phyloP scores from a whole-genome alignment of 192 early-diverging fungal genomes.

The Cetraspora pellucida region DNA sequence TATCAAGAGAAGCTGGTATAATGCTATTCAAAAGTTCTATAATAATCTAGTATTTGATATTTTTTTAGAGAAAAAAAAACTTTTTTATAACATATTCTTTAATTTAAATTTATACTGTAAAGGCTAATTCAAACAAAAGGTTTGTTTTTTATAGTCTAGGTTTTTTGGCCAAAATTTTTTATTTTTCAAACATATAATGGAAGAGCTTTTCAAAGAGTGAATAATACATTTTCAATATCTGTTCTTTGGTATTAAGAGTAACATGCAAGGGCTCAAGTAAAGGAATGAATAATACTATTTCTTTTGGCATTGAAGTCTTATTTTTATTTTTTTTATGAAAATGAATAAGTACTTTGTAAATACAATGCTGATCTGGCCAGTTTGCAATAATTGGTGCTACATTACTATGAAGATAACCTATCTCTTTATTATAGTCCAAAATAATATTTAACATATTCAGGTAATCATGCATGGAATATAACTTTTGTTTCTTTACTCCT shows the following conservation, averaged over 20 bases:
- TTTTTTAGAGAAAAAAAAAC: background rate
- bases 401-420: background rate
- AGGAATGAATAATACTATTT: background rate
- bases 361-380: background rate
- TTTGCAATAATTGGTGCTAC: background rate
- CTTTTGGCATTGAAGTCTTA: background rate
- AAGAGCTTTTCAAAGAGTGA: background rate
- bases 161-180: background rate
- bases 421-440: background rate
- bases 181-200: background rate
- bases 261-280: background rate
- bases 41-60: background rate
- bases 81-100: conserved; percentile 1
- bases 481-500: background rate
- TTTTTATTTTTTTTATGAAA: background rate
- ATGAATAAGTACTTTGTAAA: background rate
- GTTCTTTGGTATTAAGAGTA: background rate
- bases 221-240: background rate
- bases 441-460: background rate
- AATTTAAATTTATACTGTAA: background rate
- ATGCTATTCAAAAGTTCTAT: background rate
- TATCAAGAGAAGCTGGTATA: background rate
- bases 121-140: background rate
- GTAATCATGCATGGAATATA: background rate
- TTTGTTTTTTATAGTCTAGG: background rate